Base-by-base conservation (phyloP, 768 basidiomycete genomes). In the Rhizopogon salebrosus region DNA sequence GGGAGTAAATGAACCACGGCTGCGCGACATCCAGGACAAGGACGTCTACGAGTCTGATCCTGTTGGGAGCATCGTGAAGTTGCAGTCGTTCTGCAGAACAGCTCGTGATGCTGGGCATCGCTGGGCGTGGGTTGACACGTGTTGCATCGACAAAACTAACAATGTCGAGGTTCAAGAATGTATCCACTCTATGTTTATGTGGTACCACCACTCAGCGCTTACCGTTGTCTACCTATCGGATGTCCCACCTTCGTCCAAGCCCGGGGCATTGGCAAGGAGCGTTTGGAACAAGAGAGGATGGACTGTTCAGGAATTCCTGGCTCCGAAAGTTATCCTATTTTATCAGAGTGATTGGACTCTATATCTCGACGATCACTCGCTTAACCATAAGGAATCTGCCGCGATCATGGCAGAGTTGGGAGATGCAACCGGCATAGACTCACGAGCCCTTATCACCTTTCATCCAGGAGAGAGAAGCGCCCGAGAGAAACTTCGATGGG, bases 71-170 rank as follows among this genome's bases (percentile, higher is more conserved):
- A 31, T 3, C 29, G 11, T 31, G 29, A 31, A 31, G 11, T 8
- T 1, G 11, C n/a, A n/a, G n/a, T n/a, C n/a, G n/a, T n/a, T n/a
- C n/a, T n/a, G n/a, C n/a, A n/a, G n/a, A n/a, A n/a, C 29, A 7
- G 29, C 29, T 31, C 29, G 29, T 31, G 29, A 31, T 9, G 29
- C 29, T 7, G 29, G 29, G 29, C 11, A 31, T 31, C 29, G 3
- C 29, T 31, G 29, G 29, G 29, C 29, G 11, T 31, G 29, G 29
- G 11, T 7, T 31, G 29, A 31, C 7, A 31, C 29, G 11, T 31
- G 29, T 10, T 58, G 54, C 31, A 52, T 55, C 26, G 46, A 58
- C 43, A 45, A 58, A 36, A 22, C 22, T 27, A 52, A 31, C 29
- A 7, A 7, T 31, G 29, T 10, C 29, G 29, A 31, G 29, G 2